phyloP scores from a whole-genome alignment of 148 eudicot genomes.

The Linanthus parryae region DNA sequence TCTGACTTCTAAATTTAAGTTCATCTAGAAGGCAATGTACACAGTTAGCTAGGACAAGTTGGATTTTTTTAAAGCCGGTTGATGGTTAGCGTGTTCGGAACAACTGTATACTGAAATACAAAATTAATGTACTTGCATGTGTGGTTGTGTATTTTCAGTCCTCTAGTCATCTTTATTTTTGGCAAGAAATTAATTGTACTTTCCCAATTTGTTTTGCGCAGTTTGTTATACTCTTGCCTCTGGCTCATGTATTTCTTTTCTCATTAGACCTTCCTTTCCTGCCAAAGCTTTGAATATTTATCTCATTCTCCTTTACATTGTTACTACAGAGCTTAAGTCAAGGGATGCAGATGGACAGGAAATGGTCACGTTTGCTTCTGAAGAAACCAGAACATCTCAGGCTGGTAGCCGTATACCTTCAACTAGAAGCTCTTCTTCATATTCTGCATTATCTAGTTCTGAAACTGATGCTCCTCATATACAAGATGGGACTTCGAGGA shows the following conservation, averaged over 20 bases:
- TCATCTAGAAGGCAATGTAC: too few relatives aligned
- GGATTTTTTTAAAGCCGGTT: too few relatives aligned
- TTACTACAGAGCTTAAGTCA: slow-evolving; percentile 26
- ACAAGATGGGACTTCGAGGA: slow-evolving; percentile 26
- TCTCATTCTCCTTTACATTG: background rate
- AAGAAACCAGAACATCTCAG: slow-evolving; percentile 16
- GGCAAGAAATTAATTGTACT: too few relatives aligned
- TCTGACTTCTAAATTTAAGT: too few relatives aligned
- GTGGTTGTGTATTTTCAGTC: too few relatives aligned
- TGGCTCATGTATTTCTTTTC: background rate
- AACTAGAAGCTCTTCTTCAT: slow-evolving; percentile 23
- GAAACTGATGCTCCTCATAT: slow-evolving; percentile 32
- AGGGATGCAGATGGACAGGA: slow-evolving; percentile 35
- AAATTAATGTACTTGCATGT: too few relatives aligned
- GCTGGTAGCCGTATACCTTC: slow-evolving; percentile 22
- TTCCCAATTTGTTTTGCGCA: background rate
- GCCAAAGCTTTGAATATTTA: background rate
- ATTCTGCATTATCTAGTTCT: slow-evolving; percentile 25
- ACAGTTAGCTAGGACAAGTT: too few relatives aligned
- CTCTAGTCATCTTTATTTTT: too few relatives aligned
- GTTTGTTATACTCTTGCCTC: background rate
- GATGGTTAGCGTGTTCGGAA: too few relatives aligned
- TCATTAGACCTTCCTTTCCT: background rate
- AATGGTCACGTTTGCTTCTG: slow-evolving; percentile 37
- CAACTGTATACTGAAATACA: too few relatives aligned